phyloP scores from a whole-genome alignment of 2,329 filamentous ascomycete genomes.

The Stenocarpella maydis region DNA sequence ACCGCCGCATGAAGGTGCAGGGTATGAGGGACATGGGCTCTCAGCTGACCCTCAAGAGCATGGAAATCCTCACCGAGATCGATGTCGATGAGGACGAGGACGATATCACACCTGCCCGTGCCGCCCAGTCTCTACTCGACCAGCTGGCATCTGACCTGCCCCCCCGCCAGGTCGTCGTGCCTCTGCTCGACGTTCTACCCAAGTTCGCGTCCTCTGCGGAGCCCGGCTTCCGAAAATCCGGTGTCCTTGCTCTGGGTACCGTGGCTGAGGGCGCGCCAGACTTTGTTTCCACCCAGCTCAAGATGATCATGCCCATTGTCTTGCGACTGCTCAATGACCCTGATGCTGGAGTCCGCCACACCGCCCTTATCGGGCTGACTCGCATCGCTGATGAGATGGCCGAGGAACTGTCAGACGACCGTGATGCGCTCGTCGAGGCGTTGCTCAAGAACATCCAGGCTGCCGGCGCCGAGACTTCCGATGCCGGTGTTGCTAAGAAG shows the following conservation, averaged over 20 bases:
- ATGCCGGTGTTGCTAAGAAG: constrained; percentile 72
- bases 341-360: constrained; percentile 85
- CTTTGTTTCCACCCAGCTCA: constrained; percentile 93
- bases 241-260: constrained; percentile 90
- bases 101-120: constrained; percentile 83
- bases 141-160: constrained; percentile 88
- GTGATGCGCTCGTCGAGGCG: constrained; percentile 82
- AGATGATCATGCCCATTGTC: constrained; percentile 84
- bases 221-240: constrained; percentile 84
- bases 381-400: constrained; percentile 92
- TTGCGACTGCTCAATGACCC: constrained; percentile 84
- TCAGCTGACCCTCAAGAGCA: constrained; percentile 84
- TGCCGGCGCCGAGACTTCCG: constrained; percentile 72
- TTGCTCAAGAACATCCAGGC: constrained; percentile 90
- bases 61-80: constrained; percentile 90
- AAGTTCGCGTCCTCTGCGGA: constrained; percentile 79
- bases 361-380: constrained; percentile 86
- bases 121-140: constrained; percentile 87
- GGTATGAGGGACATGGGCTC: constrained; percentile 84
- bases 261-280: constrained; percentile 97
- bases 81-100: constrained; percentile 83
- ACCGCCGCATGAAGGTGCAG: constrained; percentile 95
- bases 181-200: constrained; percentile 85
- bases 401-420: constrained; percentile 87
- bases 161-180: constrained; percentile 92